Conservation (phyloP, 352 stramenopile genomes). For the Globisporangium ultimum region DNA sequence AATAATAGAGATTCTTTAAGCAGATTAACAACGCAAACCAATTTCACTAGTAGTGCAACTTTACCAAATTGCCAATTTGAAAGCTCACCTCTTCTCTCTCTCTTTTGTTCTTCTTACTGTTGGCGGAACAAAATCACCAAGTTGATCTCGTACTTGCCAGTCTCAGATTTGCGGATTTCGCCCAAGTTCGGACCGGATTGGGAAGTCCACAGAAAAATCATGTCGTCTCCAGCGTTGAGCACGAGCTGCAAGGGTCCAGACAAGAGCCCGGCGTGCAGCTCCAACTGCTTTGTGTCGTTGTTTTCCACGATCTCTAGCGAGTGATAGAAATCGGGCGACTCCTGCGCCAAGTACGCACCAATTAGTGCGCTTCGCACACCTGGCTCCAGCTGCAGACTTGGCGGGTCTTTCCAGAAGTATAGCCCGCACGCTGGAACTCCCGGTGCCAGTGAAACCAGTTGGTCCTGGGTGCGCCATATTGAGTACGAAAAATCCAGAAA, state of each 20-base stretch:
- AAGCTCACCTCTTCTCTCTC: no score
- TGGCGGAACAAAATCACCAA: no score
- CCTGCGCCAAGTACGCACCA: conserved; percentile 37
- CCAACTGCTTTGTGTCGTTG: neutral
- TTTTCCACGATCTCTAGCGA: conserved; percentile 21
- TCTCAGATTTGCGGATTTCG: no score
- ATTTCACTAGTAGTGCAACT: no score
- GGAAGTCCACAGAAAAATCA: neutral
- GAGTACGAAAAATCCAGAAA: conserved; percentile 44
- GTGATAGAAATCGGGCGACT: conserved; percentile 35
- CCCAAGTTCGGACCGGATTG: no score
- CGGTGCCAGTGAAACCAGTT: conserved; percentile 24
- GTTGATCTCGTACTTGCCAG: no score
- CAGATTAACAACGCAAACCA: no score
- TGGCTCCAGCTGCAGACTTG: conserved; percentile 19
- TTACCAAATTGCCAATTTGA: no score
- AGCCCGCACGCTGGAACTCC: conserved; percentile 34
- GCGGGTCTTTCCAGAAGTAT: conserved; percentile 41
- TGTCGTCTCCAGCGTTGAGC: neutral
- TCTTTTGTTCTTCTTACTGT: no score
- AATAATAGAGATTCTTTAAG: no score
- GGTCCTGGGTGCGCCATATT: conserved; percentile 30
- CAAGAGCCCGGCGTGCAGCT: neutral
- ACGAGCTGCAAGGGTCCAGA: neutral
- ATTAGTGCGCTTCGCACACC: conserved; percentile 29